These are phyloP conservation scores for Pezicula carpinea DNA, from an alignment of 2,329 filamentous ascomycete species.

Conservation along the genomic window DNA sequence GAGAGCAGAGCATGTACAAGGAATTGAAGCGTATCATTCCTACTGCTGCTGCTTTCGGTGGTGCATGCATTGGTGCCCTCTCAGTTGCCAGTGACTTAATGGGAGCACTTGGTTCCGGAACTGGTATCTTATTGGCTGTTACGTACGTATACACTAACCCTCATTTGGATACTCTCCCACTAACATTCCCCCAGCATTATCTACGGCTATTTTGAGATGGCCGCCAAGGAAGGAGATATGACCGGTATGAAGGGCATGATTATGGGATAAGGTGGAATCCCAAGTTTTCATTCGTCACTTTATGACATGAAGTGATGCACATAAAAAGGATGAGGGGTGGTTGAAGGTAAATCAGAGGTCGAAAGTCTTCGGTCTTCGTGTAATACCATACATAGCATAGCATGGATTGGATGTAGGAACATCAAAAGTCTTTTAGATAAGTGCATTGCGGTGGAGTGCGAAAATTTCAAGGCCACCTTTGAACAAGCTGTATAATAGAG, in stretches of 20 bases:
- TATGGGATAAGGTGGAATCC: conserved; percentile 50
- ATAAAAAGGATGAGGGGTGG: background rate
- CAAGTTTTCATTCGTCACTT: conserved; percentile 1
- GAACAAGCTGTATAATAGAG: too few relatives aligned
- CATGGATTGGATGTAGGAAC: background rate
- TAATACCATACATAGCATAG: conserved; percentile 1
- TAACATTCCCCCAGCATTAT: conserved; percentile 68
- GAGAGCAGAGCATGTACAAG: conserved; percentile 99
- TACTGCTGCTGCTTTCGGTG: conserved; percentile 95
- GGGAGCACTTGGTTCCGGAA: conserved; percentile 92
- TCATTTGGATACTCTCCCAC: conserved; percentile 26
- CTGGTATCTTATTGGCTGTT: conserved; percentile 95
- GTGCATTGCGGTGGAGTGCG: conserved; percentile 1
- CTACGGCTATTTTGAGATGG: conserved; percentile 99
- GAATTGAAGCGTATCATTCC: conserved; percentile 99
- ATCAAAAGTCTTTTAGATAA: background rate
- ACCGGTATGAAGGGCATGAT: conserved; percentile 73
- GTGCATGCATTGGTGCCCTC: conserved; percentile 96
- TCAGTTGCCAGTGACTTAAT: conserved; percentile 94
- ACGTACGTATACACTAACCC: conserved; percentile 63
- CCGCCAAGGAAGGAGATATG: conserved; percentile 96
- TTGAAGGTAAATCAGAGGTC: background rate
- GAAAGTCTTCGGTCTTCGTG: background rate
- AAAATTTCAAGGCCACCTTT: too few relatives aligned
- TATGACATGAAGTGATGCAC: background rate